Conservation (phyloP, 768 basidiomycete species). For the Dioszegia hungarica region DNA sequence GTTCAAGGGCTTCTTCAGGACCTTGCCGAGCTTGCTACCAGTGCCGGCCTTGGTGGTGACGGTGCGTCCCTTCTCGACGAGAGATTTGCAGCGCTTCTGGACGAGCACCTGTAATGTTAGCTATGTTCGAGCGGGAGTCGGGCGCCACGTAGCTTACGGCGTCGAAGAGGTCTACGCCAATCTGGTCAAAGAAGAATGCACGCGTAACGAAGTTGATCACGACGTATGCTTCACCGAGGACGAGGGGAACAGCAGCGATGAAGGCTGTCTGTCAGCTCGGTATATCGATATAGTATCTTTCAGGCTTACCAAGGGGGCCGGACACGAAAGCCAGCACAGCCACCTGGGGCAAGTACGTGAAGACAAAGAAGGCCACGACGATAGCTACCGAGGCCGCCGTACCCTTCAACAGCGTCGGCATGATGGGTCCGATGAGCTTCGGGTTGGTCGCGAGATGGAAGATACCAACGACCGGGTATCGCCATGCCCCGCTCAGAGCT, state of each 20-base stretch:
- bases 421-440: slow-evolving; percentile 28
- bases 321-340: slow-evolving; percentile 61
- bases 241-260: slow-evolving; percentile 54
- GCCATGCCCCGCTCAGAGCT: slow-evolving; percentile 42
- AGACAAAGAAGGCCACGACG: slow-evolving; percentile 51
- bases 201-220: slow-evolving; percentile 54
- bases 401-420: slow-evolving; percentile 43
- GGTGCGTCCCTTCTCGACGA: slow-evolving; percentile 52
- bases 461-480: slow-evolving; percentile 45
- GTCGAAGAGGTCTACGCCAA: slow-evolving; percentile 55
- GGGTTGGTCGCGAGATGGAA: slow-evolving; percentile 39
- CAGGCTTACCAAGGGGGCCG: slow-evolving; percentile 57
- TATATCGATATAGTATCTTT: not conserved
- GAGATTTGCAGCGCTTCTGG: slow-evolving; percentile 50
- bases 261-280: slow-evolving; percentile 48
- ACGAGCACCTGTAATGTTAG: slow-evolving; percentile 45
- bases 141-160: too few species aligned
- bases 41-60: slow-evolving; percentile 41
- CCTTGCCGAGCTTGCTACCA: slow-evolving; percentile 55
- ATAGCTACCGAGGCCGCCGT: slow-evolving; percentile 36
- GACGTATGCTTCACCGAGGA: slow-evolving; percentile 53
- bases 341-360: slow-evolving; percentile 62
- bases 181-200: slow-evolving; percentile 53
- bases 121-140: too few species aligned
- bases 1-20: slow-evolving; percentile 52